Conservation (phyloP, 1,284 basidiomycete species). For the Sporisorium graminicola region DNA sequence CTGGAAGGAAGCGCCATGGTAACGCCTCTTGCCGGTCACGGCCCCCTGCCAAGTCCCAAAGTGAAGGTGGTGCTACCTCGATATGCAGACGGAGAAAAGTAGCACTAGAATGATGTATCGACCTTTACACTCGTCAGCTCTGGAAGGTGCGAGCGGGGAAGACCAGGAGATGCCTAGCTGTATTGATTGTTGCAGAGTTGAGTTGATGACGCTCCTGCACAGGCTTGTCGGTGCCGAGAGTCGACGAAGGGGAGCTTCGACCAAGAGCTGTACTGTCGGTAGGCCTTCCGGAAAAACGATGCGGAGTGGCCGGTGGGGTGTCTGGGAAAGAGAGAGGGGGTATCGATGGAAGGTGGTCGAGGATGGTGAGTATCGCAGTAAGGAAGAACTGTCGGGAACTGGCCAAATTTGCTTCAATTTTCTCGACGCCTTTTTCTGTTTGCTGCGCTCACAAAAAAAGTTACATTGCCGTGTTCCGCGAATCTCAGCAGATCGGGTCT, state of each 20-base stretch:
- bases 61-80: conserved; percentile 1
- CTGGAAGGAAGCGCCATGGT: conserved; percentile 45
- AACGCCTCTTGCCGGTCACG: not conserved
- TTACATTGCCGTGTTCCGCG: conserved; percentile 43
- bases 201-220: too few species aligned
- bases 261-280: not conserved
- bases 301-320: not conserved
- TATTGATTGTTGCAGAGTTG: not conserved
- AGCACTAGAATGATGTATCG: not conserved
- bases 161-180: not conserved
- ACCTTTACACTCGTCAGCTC: not conserved
- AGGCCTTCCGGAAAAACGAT: not conserved
- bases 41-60: conserved; percentile 9
- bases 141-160: not conserved
- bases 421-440: conserved; percentile 1
- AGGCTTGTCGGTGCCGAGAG: not conserved
- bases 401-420: conserved; percentile 20
- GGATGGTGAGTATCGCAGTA: not conserved
- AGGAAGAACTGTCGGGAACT: conserved; percentile 1
- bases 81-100: not conserved
- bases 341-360: not conserved
- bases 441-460: conserved; percentile 16
- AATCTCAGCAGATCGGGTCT: conserved; percentile 12
- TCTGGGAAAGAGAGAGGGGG: not conserved
- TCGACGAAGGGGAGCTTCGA: not conserved